These are phyloP conservation scores for Pseudogymnoascus verrucosus DNA, from an alignment of 2,329 filamentous ascomycete species.

Conservation along the genomic window DNA sequence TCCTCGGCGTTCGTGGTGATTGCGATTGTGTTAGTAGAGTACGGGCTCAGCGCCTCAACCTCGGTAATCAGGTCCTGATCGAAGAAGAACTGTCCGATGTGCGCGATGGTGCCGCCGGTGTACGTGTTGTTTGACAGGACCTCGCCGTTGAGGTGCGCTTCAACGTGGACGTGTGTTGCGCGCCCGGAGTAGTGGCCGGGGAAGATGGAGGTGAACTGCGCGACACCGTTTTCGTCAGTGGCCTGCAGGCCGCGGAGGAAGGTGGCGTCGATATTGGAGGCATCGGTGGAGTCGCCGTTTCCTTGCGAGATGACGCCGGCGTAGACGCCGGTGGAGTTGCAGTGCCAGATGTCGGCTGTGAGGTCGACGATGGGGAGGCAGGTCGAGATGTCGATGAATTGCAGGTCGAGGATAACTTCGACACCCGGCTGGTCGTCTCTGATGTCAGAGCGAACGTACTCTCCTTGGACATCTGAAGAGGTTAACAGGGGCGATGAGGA, in stretches of 20 bases:
- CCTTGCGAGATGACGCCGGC: slow-evolving; percentile 36
- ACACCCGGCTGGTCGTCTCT: slow-evolving; percentile 32
- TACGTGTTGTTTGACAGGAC: slow-evolving; percentile 38
- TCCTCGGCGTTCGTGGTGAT: slow-evolving; percentile 44
- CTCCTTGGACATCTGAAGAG: slow-evolving; percentile 29
- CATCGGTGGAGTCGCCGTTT: slow-evolving; percentile 36
- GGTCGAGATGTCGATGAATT: slow-evolving; percentile 46
- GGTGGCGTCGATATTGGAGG: slow-evolving; percentile 32
- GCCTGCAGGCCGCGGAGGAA: slow-evolving; percentile 35
- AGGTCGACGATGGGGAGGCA: slow-evolving; percentile 42
- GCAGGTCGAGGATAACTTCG: slow-evolving; percentile 38
- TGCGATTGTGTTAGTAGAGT: slow-evolving; percentile 38
- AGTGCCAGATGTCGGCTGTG: slow-evolving; percentile 45
- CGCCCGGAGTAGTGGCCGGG: slow-evolving; percentile 39
- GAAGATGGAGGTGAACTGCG: slow-evolving; percentile 35
- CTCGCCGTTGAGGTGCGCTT: slow-evolving; percentile 36
- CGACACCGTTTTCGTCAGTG: slow-evolving; percentile 35
- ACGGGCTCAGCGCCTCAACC: slow-evolving; percentile 42
- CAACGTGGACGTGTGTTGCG: slow-evolving; percentile 41
- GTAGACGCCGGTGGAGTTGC: slow-evolving; percentile 42
- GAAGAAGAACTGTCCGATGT: slow-evolving; percentile 59
- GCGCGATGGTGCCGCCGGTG: slow-evolving; percentile 41
- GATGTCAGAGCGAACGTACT: slow-evolving; percentile 32
- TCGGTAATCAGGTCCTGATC: slow-evolving; percentile 47
- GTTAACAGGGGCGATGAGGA: background rate